These are phyloP conservation scores for Apiotrichum laibachii DNA, from an alignment of 1,284 basidiomycete species.

Conservation along the genomic window DNA sequence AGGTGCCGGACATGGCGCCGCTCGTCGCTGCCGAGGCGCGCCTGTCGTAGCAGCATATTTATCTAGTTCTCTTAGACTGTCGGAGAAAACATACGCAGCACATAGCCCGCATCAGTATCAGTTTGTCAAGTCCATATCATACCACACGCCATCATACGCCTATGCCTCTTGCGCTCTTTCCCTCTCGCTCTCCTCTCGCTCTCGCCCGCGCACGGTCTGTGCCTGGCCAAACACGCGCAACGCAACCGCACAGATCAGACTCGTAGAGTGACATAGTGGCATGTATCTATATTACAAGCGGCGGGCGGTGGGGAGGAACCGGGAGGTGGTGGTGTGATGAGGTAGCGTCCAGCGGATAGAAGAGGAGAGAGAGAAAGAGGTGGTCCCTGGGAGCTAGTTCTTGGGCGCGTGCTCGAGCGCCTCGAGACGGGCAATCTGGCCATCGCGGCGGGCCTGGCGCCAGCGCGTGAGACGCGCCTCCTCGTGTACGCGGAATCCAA, in stretches of 20 bases:
- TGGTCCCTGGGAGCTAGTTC: too few species aligned
- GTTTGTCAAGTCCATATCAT: too few species aligned
- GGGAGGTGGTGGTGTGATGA: neutral
- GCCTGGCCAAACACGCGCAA: neutral
- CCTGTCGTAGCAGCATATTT: neutral
- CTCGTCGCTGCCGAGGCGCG: neutral
- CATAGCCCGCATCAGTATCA: too few species aligned
- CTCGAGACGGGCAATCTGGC: conserved; percentile 53
- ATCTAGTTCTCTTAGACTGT: neutral
- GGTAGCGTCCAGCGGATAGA: too few species aligned
- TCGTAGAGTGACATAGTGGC: conserved; percentile 11
- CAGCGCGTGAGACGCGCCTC: conserved; percentile 86
- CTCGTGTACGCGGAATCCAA: conserved; percentile 91
- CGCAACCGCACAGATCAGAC: neutral
- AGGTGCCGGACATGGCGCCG: neutral
- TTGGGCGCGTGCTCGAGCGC: conserved; percentile 38
- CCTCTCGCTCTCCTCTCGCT: neutral
- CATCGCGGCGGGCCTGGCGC: conserved; percentile 84
- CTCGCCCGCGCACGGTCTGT: too few species aligned
- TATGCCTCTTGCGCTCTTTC: neutral
- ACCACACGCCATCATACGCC: too few species aligned
- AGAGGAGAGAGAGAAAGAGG: neutral
- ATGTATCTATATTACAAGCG: conserved; percentile 25
- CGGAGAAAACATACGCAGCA: too few species aligned
- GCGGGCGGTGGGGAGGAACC: neutral